phyloP scores from a whole-genome alignment of 371 early-diverging fungal species.

The Fennellomyces sp. region DNA sequence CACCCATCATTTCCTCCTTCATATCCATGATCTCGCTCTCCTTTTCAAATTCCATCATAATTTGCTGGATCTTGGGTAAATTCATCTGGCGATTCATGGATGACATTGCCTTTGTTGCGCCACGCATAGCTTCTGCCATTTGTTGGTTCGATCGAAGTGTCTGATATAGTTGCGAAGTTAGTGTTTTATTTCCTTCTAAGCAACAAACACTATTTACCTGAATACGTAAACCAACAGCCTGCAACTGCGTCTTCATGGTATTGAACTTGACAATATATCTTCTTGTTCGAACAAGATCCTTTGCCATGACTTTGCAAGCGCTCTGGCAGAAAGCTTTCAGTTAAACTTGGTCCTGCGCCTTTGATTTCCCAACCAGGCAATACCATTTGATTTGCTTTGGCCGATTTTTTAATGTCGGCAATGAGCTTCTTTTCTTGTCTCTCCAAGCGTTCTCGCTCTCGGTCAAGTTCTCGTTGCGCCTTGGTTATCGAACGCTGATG shows the following conservation, averaged over 20 bases:
- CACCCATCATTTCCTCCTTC: slow-evolving; percentile 98
- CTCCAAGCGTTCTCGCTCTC: slow-evolving; percentile 89
- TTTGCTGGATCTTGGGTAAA: slow-evolving; percentile 89
- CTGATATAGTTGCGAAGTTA: slow-evolving; percentile 32
- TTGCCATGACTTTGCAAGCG: slow-evolving; percentile 96
- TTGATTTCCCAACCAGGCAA: no score
- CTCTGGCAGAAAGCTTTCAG: slow-evolving; percentile 50
- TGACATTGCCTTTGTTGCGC: slow-evolving; percentile 94
- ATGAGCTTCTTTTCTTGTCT: slow-evolving; percentile 95
- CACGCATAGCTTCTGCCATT: slow-evolving; percentile 96
- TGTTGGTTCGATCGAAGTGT: slow-evolving; percentile 92
- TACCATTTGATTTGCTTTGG: slow-evolving; percentile 92
- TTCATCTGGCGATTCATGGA: slow-evolving; percentile 96
- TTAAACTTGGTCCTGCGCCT: no score
- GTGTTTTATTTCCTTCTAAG: no score
- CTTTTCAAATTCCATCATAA: slow-evolving; percentile 97
- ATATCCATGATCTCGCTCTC: slow-evolving; percentile 97
- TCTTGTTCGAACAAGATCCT: slow-evolving; percentile 94
- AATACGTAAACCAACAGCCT: slow-evolving; percentile 89
- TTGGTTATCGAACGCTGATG: slow-evolving; percentile 88
- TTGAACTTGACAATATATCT: slow-evolving; percentile 94
- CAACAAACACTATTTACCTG: no score
- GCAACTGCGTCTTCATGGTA: slow-evolving; percentile 93
- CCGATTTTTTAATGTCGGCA: slow-evolving; percentile 89
- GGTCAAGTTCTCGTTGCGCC: slow-evolving; percentile 93